Evolutionary conservation across 257 asterid genomes (phyloP), one percentile per base, ranked within the genome.

Genomic region (Lycium ferocissimum): DNA sequence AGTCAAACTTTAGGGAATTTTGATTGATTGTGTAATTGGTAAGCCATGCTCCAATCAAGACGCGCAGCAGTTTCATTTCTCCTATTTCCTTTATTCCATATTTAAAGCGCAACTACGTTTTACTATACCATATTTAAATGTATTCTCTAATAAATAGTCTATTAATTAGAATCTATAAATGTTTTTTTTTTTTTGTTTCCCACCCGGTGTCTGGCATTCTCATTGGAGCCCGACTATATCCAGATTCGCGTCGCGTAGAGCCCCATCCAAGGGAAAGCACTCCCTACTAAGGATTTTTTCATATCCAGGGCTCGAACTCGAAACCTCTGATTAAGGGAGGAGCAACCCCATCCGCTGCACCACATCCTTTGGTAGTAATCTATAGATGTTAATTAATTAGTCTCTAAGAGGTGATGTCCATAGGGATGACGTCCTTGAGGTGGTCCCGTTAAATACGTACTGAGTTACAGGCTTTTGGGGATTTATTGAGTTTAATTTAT

Each of bases 1-100:
- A 76, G 81, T 76, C 81, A 76, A 73, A 76, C 47, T 8, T 51
- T 26, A 76, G 26, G 26, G 76, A 69, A 69, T 51, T 6, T 51
- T 45, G 13, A 22, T 9, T 63, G 71, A 26, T 61, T 61, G 37
- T 61, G 37, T 61, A 20, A 61, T 61, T 61, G 69, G 37, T 22
- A 63, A 3, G 17, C 43, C 71, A 63, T 26, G 71, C 81, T 35
- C 22, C 1, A 67, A 67, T 67, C 75, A 67, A 67, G 20, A 67
- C 11, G 75, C 75, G 33, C 33, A 67, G 49, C 75, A 20, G 12
- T 66, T 67, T 43, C 20, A 13, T n/a, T 7, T 62, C 69, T 62
- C 38, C 6, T 14, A 7, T 17, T 70, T 69, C 33, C 33, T 18
- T 71, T 3, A 4, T 40, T 40, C 33, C 33, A 26, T 26, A 38